Percentiles rank a stretch among this genome's conserved stretches.
Evolutionary conservation across 768 basidiomycete genomes (phyloP).

Genomic region (Candolleomyces efflorescens): DNA sequence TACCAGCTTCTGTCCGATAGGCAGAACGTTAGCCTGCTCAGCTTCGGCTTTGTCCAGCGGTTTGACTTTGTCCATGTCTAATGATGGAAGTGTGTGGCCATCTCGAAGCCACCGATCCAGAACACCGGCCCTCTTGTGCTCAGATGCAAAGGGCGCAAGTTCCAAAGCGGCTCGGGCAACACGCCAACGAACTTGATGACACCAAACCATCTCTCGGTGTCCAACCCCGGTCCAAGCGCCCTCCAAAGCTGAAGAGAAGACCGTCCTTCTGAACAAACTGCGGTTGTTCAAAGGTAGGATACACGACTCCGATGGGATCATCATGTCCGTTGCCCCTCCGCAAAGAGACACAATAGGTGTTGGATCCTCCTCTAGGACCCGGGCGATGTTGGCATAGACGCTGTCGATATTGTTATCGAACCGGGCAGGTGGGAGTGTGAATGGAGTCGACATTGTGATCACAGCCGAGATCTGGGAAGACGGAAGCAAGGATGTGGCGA

Average conservation of each 20-base stretch:
- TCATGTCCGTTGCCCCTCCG: slow-evolving; percentile 88
- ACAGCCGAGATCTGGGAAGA: slow-evolving; percentile 65
- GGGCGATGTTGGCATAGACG: slow-evolving; percentile 54
- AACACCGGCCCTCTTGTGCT: slow-evolving; percentile 26
- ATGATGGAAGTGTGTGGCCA: slow-evolving; percentile 43
- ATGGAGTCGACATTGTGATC: slow-evolving; percentile 96
- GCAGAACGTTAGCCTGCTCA: slow-evolving; percentile 33
- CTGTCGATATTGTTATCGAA: slow-evolving; percentile 77
- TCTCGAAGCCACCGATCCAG: slow-evolving; percentile 71
- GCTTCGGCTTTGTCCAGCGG: slow-evolving; percentile 17
- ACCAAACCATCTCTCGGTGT: slow-evolving; percentile 98
- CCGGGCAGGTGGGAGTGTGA: slow-evolving; percentile 81
- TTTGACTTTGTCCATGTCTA: slow-evolving; percentile 1
- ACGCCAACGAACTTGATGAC: slow-evolving; percentile 92
- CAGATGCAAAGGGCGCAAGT: slow-evolving; percentile 34
- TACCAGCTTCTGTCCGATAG: slow-evolving; percentile 33
- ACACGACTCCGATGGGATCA: slow-evolving; percentile 90
- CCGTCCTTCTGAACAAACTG: slow-evolving; percentile 46
- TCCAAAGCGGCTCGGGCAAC: slow-evolving; percentile 79
- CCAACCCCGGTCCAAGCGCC: slow-evolving; percentile 96
- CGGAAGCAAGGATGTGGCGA: slow-evolving; percentile 76
- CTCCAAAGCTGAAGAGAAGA: slow-evolving; percentile 85
- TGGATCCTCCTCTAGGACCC: slow-evolving; percentile 35
- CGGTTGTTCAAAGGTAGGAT: slow-evolving; percentile 40
- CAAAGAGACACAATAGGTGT: slow-evolving; percentile 81